Conservation (phyloP, 768 basidiomycete genomes). For the Pulveroboletus ravenelii region DNA sequence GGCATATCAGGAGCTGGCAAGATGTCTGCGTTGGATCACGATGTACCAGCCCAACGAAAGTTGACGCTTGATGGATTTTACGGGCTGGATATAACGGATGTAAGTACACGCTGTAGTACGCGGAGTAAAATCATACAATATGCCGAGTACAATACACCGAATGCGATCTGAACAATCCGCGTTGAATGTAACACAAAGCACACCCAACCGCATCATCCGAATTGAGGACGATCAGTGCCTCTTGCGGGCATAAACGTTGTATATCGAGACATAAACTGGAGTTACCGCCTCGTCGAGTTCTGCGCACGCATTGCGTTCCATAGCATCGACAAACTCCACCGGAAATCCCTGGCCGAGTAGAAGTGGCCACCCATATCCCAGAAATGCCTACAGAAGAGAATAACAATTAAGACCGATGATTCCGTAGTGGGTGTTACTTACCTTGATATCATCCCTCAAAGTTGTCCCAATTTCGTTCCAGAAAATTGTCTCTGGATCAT, state of each 20-base stretch:
- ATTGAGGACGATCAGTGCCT: conserved; percentile 16
- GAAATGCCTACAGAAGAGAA: conserved; percentile 45
- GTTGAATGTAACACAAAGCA: neutral
- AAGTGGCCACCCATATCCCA: conserved; percentile 62
- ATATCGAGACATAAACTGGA: conserved; percentile 50
- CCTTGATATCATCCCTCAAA: conserved; percentile 59
- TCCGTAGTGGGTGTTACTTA: conserved; percentile 20
- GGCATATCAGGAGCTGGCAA: no score
- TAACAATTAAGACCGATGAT: neutral
- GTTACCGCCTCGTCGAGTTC: conserved; percentile 48
- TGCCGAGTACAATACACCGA: conserved; percentile 19
- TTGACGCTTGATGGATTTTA: neutral
- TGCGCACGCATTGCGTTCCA: conserved; percentile 46
- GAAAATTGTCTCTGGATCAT: conserved; percentile 21
- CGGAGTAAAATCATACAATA: conserved; percentile 18
- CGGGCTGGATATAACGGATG: neutral
- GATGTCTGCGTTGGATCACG: no score
- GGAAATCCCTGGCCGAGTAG: conserved; percentile 60
- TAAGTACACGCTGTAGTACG: conserved; percentile 5
- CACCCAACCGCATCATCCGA: neutral
- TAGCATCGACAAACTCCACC: conserved; percentile 45
- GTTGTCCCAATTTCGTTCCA: conserved; percentile 40
- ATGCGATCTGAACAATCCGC: conserved; percentile 14
- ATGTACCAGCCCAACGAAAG: neutral
- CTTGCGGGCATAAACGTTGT: conserved; percentile 53